Evolutionary conservation across 345 rosid species (phyloP).

Genomic region (Microcos paniculata): DNA sequence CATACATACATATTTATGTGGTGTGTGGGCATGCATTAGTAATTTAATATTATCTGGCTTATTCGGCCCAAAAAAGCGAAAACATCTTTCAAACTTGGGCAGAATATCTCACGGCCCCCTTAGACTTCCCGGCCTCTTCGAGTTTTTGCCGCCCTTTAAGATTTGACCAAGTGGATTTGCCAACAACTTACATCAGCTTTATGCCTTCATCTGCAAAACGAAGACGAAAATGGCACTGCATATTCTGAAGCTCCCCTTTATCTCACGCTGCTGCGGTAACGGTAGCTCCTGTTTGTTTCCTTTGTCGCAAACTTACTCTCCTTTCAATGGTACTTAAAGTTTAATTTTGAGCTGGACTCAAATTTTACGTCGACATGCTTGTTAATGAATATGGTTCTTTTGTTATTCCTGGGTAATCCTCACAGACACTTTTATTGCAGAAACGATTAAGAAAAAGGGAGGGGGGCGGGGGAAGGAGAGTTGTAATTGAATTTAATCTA

Average conservation of each 20-base stretch:
- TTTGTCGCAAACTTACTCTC: constrained; percentile 34
- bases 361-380: background rate
- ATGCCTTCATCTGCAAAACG: background rate
- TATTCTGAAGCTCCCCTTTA: constrained; percentile 38
- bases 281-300: constrained; percentile 25
- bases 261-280: constrained; percentile 27
- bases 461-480: too few relatives aligned
- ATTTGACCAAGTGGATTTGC: too few relatives aligned
- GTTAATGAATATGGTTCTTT: background rate
- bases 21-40: too few relatives aligned
- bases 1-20: too few relatives aligned
- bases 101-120: too few relatives aligned
- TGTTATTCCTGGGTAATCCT: constrained; percentile 22
- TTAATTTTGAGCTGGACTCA: background rate
- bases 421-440: constrained; percentile 25
- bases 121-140: background rate
- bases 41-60: too few relatives aligned
- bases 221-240: constrained; percentile 39
- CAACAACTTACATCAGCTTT: too few relatives aligned
- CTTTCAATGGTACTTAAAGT: constrained; percentile 27
- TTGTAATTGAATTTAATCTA: background rate
- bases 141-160: background rate
- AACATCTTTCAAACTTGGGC: too few relatives aligned
- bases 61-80: too few relatives aligned
- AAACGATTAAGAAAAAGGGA: background rate